Evolutionary conservation across 176 grass and related monocot species (phyloP).

Genomic region (Thalia dealbata): DNA sequence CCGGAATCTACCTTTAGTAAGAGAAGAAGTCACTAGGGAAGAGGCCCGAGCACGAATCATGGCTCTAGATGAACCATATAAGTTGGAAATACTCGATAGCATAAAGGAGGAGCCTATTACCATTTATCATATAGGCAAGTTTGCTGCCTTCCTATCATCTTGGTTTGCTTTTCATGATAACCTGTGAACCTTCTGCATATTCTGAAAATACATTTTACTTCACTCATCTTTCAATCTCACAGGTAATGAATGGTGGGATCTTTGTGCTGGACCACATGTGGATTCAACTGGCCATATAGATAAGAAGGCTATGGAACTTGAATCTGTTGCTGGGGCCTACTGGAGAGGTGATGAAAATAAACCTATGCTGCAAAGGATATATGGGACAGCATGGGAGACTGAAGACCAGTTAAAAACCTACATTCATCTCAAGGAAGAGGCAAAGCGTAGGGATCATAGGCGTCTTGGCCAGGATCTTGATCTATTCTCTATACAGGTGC

Average conservation of each 20-base stretch:
- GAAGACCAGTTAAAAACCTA: slow-evolving; percentile 82
- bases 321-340: slow-evolving; percentile 91
- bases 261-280: slow-evolving; percentile 93
- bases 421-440: slow-evolving; percentile 81
- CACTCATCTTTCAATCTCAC: slow-evolving; percentile 7
- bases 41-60: slow-evolving; percentile 83
- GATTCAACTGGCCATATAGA: slow-evolving; percentile 79
- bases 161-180: not conserved
- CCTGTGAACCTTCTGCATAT: not conserved
- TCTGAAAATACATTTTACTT: not conserved
- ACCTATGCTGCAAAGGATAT: slow-evolving; percentile 93
- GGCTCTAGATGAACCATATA: slow-evolving; percentile 78
- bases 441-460: slow-evolving; percentile 83
- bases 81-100: slow-evolving; percentile 80
- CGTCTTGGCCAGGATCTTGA: slow-evolving; percentile 95
- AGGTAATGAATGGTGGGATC: slow-evolving; percentile 99
- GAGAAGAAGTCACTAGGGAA: slow-evolving; percentile 77
- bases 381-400: slow-evolving; percentile 94
- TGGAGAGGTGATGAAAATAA: slow-evolving; percentile 96
- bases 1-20: slow-evolving; percentile 65
- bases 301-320: slow-evolving; percentile 77
- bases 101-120: slow-evolving; percentile 94
- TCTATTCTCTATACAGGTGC: slow-evolving; percentile 96
- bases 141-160: not conserved
- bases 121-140: slow-evolving; percentile 87